phyloP scores from a whole-genome alignment of 768 basidiomycete genomes.

The Lentinus tigrinus region DNA sequence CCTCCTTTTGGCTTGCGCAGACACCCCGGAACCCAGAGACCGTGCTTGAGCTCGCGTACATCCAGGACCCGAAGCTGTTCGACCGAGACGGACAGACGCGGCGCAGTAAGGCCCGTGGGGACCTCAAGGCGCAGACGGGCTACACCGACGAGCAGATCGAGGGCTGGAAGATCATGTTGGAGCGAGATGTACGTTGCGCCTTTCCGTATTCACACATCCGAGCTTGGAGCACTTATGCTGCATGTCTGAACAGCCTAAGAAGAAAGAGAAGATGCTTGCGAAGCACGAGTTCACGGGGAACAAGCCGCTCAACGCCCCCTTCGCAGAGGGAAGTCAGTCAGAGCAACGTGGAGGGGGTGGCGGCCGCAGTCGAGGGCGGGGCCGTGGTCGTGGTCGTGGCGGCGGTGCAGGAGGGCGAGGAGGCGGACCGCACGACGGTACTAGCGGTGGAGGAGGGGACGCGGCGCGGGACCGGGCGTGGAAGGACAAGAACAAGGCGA shows the following conservation, averaged over 20 bases:
- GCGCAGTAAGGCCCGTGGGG: constrained; percentile 61
- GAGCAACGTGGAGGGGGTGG: constrained; percentile 22
- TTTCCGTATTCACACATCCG: background rate
- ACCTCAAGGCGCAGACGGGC: constrained; percentile 69
- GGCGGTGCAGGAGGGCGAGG: constrained; percentile 39
- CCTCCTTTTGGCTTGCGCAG: constrained; percentile 7
- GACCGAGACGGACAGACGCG: constrained; percentile 73
- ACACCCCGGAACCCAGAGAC: constrained; percentile 46
- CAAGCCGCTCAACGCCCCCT: constrained; percentile 22
- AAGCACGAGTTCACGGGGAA: constrained; percentile 82
- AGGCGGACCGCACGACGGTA: constrained; percentile 39
- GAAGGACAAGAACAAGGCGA: constrained; percentile 79
- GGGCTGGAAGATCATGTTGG: constrained; percentile 90
- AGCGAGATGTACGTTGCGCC: constrained; percentile 67
- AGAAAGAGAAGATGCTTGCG: constrained; percentile 68
- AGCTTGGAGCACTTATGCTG: background rate
- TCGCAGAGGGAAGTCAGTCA: background rate
- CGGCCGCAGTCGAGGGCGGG: constrained; percentile 41
- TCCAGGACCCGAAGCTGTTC: constrained; percentile 73
- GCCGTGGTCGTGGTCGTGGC: constrained; percentile 35
- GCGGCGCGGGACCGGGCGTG: constrained; percentile 58
- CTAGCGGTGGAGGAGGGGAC: constrained; percentile 38
- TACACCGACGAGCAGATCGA: constrained; percentile 87
- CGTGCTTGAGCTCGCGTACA: constrained; percentile 74
- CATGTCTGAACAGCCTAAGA: constrained; percentile 49